These are phyloP conservation scores for Austroboletus festivus DNA, from an alignment of 768 basidiomycete genomes.

Conservation along the genomic window DNA sequence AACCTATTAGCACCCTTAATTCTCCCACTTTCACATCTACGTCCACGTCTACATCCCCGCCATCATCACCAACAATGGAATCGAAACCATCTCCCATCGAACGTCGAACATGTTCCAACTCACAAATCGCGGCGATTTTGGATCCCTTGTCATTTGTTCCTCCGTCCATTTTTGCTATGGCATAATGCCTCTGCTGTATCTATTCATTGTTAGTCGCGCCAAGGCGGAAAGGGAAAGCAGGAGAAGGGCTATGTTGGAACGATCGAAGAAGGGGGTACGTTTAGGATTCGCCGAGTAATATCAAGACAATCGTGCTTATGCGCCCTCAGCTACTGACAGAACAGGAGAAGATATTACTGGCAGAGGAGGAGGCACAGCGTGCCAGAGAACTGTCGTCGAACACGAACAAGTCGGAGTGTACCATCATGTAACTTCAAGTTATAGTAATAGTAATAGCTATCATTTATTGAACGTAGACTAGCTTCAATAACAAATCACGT, in stretches of 20 bases:
- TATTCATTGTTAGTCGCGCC: conserved; percentile 51
- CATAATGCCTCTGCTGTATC: conserved; percentile 42
- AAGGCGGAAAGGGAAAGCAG: conserved; percentile 71
- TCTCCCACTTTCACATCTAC: too few relatives aligned
- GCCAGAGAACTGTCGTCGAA: conserved; percentile 27
- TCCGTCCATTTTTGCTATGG: conserved; percentile 62
- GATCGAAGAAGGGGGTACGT: conserved; percentile 74
- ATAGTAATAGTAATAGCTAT: not conserved
- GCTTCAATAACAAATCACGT: conserved; percentile 9
- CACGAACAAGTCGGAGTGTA: conserved; percentile 47
- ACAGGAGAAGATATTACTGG: conserved; percentile 60
- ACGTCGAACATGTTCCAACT: conserved; percentile 32
- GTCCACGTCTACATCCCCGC: conserved; percentile 13
- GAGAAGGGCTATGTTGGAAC: conserved; percentile 65
- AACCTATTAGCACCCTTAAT: conserved; percentile 50
- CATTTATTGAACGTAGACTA: too few relatives aligned
- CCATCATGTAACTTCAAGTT: conserved; percentile 46
- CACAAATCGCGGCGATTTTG: conserved; percentile 34
- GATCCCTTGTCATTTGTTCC: conserved; percentile 55
- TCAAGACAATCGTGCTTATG: conserved; percentile 1
- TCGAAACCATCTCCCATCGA: conserved; percentile 16
- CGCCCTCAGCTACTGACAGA: conserved; percentile 51
- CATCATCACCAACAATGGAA: conserved; percentile 7
- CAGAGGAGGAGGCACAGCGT: conserved; percentile 47
- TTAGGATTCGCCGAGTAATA: not conserved